Evolutionary conservation across 1,284 basidiomycete species (phyloP).

Genomic region (Tylopilus sp.): DNA sequence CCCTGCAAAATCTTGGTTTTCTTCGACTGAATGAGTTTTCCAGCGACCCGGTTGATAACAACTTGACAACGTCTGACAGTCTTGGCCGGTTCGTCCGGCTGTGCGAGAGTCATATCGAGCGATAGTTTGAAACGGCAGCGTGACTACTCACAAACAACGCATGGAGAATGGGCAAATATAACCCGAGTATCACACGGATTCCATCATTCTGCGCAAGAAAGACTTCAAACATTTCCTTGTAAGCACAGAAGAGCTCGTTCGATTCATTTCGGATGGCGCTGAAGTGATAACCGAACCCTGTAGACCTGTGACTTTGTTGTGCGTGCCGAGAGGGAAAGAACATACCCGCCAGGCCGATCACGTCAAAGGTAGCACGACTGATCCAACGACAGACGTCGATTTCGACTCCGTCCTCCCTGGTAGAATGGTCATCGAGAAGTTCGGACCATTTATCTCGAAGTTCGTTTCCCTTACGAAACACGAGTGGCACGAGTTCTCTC

Average conservation of each 20-base stretch:
- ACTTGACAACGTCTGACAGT: constrained; percentile 53
- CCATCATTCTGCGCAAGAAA: constrained; percentile 52
- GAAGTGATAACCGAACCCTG: constrained; percentile 77
- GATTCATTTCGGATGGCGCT: constrained; percentile 70
- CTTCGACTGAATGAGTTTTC: constrained; percentile 66
- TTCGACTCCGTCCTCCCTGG: constrained; percentile 15
- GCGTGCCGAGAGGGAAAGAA: background rate
- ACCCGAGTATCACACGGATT: constrained; percentile 45
- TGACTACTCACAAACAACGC: constrained; percentile 49
- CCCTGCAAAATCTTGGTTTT: constrained; percentile 60
- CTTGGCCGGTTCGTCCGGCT: constrained; percentile 53
- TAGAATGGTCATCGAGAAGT: constrained; percentile 33
- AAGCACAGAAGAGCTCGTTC: constrained; percentile 70
- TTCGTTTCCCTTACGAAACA: constrained; percentile 62
- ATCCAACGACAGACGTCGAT: constrained; percentile 72
- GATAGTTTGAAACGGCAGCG: background rate
- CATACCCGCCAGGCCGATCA: constrained; percentile 69
- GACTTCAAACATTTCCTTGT: constrained; percentile 76
- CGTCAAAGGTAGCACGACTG: constrained; percentile 72
- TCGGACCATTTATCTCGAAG: constrained; percentile 56
- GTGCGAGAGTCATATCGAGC: constrained; percentile 2
- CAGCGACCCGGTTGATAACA: constrained; percentile 62
- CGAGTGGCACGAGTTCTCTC: constrained; percentile 61
- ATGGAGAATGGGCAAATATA: constrained; percentile 59
- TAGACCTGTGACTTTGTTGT: background rate